Evolutionary conservation across 192 early-diverging fungal species (phyloP), one percentile per base, ranked within the genome.

Genomic region (Umbelopsis isabellina): DNA sequence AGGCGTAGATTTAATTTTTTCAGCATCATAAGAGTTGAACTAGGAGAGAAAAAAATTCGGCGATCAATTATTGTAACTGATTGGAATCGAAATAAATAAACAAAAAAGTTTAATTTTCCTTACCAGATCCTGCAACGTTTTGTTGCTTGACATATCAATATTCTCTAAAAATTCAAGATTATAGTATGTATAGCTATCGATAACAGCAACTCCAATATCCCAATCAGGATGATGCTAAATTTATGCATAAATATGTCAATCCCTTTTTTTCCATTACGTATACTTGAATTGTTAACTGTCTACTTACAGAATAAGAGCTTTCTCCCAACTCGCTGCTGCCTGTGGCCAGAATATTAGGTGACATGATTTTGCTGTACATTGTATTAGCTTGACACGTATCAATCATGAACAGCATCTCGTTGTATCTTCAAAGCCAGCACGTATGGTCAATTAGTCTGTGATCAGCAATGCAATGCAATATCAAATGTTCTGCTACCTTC

Each of bases 341-440:
- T 11, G 95, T 94, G 61, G 95, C 92, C 30, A 99, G 70, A 13
- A 99, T 90, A 75, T 97, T 97, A 11, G 96, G 96, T 18, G 96
- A 94, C 55, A 94, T 89, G 55, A 99, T 92, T 72, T 92, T 89
- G 75, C 87, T 89, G 69, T 92, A 99, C 94, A 99, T 95, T 10
- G 96, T 95, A 69, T 95, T 96, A 7, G 98, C 98, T 80, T 99
- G 98, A 69, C 98, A 99, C 1, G 98, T 99, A 75, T 99, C 98
- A 58, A 96, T 93, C 86, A 99, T 92, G 78, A 99, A 98, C 69
- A 99, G 85, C n/a, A 99, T 91, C 84, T 99, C 98, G 75, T 96
- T 90, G 80, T 99, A 99, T 75, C 73, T 76, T 66, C 7, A 22
- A 23, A 22, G 66, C 4, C 13, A 35, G 15, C 20, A 65, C 18